Base-by-base conservation (phyloP, 2,329 filamentous ascomycete genomes). In the Talaromyces sp. region DNA sequence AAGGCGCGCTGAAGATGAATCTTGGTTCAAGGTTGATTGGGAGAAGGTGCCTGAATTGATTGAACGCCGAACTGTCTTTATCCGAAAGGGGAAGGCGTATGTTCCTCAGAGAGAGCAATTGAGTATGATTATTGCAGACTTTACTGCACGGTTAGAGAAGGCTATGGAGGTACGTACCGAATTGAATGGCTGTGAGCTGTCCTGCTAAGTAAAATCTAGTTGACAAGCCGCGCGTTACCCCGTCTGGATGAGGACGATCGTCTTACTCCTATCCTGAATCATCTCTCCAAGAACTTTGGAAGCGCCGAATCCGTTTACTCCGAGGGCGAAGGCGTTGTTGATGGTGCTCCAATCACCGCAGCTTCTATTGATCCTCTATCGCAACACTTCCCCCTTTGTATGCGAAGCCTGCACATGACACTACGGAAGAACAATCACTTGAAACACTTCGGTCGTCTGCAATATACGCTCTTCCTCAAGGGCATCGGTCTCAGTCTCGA, bases 21-120 rank as follows among this genome's bases (percentile, higher is more conserved):
- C 83, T 31, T 99, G 92, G 90, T 96, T 96, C 83, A 98, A 97
- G 80, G 92, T 98, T 1, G 92, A 97, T 73, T 99, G 94, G 93
- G 90, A 93, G 75, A 87, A 89, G 39, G 95, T 99, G 1, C 92
- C 94, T 0, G 94, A 98, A 67, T 80, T 99, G 43, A 89, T 99
- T 0, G 93, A 97, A 78, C 80, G 85, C 58, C 85, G 94, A 60
- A 85, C 86, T 61, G 91, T 96, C 1, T 88, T 95, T 63, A 69
- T 98, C 69, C 89, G 85, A 70, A 87, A 81, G 33, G 95, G 95
- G 2, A 95, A 92, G 77, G 95, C 95, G 1, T 99, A 93, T 73
- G 94, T 99, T 1, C 94, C 95, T 0, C 88, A 89, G 13, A 85
- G 89, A 65, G 93, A 97, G 76, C 93, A 98, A 78, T 82, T 90